Evolutionary conservation across 768 basidiomycete species (phyloP), one percentile per base, ranked within the genome.

Genomic region (Leccinum uliginosum): DNA sequence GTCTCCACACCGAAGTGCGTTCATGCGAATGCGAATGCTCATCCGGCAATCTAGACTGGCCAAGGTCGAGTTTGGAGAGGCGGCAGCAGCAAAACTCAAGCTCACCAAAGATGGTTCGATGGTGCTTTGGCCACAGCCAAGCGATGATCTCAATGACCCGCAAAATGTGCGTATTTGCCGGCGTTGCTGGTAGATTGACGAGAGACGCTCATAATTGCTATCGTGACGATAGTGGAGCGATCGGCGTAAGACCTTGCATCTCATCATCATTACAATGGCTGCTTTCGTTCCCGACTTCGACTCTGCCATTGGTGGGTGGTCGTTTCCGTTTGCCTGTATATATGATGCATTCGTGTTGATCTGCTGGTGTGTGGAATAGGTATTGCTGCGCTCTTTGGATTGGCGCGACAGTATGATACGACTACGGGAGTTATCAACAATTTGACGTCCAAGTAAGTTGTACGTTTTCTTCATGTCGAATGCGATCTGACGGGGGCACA

Each of bases 81-180:
- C 61, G 6, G 65, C 79, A 12, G 82, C 80, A 0, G 67, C 71
- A 3, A 70, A 61, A 32, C 72, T 83, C 58, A 83, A 82, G 70
- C 71, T 80, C 12, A 74, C 78, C 8, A 34, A 59, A 10, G 75
- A 79, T 30, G 78, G 81, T 6, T 73, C 71, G 27, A 76, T 76
- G 51, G 75, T 83, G 10, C 75, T 83, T 6, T 83, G 81, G 79
- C 82, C 83, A 8, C 82, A 83, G 58, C 82, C 82, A 0, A 64
- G 71, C 1, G 74, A 83, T 45, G 73, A 78, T 58, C 76, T 76
- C 2, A 70, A 78, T 14, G 82, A 83, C 59, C 82, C 82, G 1
- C 82, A 83, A 57, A 83, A 83, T 59, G 81, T 79, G 44, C 51
- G 75, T 66, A 19, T 49, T 21, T 47, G 24, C 9, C 19, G 1